A percentile compares a stretch with the other conserved stretches of the same genome.
phyloP scores from a whole-genome alignment of 2,329 filamentous ascomycete species.

The Stagonosporopsis vannaccii region DNA sequence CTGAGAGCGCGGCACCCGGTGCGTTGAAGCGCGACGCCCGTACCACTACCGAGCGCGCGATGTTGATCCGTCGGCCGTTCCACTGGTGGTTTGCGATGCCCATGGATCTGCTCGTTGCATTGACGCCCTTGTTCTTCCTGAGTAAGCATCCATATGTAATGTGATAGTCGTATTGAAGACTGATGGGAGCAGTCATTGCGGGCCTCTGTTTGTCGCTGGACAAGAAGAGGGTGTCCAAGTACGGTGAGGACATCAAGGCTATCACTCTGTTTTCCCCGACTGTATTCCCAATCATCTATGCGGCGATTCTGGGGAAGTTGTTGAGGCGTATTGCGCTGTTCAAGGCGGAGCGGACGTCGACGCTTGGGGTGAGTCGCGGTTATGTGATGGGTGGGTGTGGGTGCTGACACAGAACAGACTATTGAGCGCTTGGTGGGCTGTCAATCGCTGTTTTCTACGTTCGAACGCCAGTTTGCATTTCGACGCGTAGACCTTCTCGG shows the following conservation, averaged over 20 bases:
- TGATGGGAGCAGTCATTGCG: no score
- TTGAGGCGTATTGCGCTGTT: slow-evolving; percentile 12
- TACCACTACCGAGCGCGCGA: not conserved
- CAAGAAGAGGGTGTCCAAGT: not conserved
- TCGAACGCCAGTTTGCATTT: slow-evolving; percentile 18
- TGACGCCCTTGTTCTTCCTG: not conserved
- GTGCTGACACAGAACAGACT: not conserved
- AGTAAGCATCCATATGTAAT: no score
- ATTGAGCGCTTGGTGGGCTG: slow-evolving; percentile 20
- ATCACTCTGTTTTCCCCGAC: slow-evolving; percentile 20
- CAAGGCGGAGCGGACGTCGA: slow-evolving; percentile 5
- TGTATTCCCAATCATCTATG: slow-evolving; percentile 23
- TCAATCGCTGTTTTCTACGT: slow-evolving; percentile 18
- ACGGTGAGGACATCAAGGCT: slow-evolving; percentile 16
- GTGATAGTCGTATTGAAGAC: no score
- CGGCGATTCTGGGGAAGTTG: slow-evolving; percentile 18
- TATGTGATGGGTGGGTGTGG: no score
- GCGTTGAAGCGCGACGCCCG: not conserved
- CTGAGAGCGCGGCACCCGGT: not conserved
- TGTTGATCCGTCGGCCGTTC: not conserved
- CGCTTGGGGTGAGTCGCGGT: slow-evolving; percentile 6
- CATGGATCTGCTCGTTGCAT: not conserved
- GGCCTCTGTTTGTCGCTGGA: slow-evolving; percentile 5
- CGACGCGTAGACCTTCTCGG: slow-evolving; percentile 11
- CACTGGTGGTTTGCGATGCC: not conserved